Conservation (phyloP, 768 basidiomycete genomes). For the Amanita thiersii region DNA sequence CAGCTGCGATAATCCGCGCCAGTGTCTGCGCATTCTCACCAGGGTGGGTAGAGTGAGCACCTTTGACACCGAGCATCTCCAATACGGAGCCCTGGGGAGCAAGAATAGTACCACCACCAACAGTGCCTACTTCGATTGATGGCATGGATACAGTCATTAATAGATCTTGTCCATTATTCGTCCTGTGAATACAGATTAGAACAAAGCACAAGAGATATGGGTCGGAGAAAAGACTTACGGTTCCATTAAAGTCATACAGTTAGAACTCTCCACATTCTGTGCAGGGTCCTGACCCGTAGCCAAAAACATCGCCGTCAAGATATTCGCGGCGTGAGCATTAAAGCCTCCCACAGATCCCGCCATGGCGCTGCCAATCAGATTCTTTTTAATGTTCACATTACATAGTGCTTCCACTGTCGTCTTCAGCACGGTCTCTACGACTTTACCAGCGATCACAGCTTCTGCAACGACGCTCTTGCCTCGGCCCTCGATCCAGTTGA, state of each 20-base stretch:
- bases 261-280: slow-evolving; percentile 97
- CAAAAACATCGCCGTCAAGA: slow-evolving; percentile 89
- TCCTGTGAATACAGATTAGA: slow-evolving; percentile 33
- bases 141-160: slow-evolving; percentile 96
- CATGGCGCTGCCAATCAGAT: slow-evolving; percentile 95
- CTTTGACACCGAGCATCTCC: slow-evolving; percentile 89
- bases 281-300: slow-evolving; percentile 99
- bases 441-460: slow-evolving; percentile 81
- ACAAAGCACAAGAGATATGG: slow-evolving; percentile 3
- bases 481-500: slow-evolving; percentile 99
- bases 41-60: slow-evolving; percentile 80
- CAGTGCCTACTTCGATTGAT: slow-evolving; percentile 97
- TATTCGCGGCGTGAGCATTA: slow-evolving; percentile 98
- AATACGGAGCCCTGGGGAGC: slow-evolving; percentile 85
- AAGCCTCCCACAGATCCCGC: slow-evolving; percentile 97
- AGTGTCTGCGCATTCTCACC: slow-evolving; percentile 87
- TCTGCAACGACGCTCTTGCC: slow-evolving; percentile 98
- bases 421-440: slow-evolving; percentile 89
- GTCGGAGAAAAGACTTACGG: slow-evolving; percentile 63
- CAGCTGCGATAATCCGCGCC: slow-evolving; percentile 82
- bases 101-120: slow-evolving; percentile 93
- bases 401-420: slow-evolving; percentile 87
- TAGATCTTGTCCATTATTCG: slow-evolving; percentile 83
- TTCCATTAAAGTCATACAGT: slow-evolving; percentile 99
- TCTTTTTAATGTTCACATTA: slow-evolving; percentile 95